phyloP scores from a whole-genome alignment of 305 asterid species.

The Fraxinus floribunda region DNA sequence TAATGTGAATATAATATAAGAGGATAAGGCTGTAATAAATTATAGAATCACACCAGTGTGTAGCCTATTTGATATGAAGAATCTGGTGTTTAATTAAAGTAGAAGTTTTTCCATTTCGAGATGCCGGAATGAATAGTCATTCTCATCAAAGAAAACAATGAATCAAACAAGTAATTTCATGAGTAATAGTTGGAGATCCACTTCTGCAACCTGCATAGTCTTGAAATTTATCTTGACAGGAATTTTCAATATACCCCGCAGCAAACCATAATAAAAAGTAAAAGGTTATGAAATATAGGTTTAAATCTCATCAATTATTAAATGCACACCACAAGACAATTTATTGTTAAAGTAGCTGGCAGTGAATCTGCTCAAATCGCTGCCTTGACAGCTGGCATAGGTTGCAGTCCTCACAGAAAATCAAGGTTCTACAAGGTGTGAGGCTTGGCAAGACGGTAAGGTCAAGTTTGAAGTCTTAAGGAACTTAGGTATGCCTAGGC shows the following conservation, averaged over 20 bases:
- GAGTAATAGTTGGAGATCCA: neutral
- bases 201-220: neutral
- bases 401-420: neutral
- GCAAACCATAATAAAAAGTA: neutral
- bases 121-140: neutral
- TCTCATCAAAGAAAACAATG: neutral
- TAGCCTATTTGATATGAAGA: neutral
- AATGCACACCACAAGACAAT: neutral
- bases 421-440: neutral
- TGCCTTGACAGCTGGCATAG: neutral
- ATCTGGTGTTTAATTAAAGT: neutral
- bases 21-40: neutral
- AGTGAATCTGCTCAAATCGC: neutral
- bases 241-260: neutral
- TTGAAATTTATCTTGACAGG: neutral
- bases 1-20: neutral
- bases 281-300: neutral
- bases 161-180: neutral
- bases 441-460: neutral
- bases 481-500: neutral
- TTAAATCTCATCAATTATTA: neutral
- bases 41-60: neutral
- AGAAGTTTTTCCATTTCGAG: neutral
- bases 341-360: neutral
- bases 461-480: neutral